These are phyloP conservation scores for Aspergillus phoenicis DNA, from an alignment of 2,329 filamentous ascomycete genomes.

Conservation along the genomic window DNA sequence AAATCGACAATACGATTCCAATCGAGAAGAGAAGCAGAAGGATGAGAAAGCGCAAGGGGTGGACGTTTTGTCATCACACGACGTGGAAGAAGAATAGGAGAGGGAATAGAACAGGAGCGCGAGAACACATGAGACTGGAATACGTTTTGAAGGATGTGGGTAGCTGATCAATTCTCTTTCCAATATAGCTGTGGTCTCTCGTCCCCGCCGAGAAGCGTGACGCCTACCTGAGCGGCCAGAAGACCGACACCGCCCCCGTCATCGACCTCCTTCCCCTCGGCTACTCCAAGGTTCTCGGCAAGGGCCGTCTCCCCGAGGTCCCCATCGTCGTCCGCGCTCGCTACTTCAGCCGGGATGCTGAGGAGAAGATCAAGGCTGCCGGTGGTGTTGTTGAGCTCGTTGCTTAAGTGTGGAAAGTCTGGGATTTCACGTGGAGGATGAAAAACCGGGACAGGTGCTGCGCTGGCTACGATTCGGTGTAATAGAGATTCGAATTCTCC, in stretches of 20 bases:
- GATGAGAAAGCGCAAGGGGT: background rate
- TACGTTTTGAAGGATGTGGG: background rate
- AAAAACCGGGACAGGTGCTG: slow-evolving; percentile 32
- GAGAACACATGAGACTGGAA: background rate
- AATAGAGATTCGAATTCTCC: slow-evolving; percentile 31
- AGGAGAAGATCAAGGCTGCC: slow-evolving; percentile 98
- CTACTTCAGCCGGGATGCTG: slow-evolving; percentile 93
- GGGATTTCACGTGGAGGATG: slow-evolving; percentile 28
- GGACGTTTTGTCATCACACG: background rate
- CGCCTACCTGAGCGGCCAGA: slow-evolving; percentile 78
- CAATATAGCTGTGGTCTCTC: slow-evolving; percentile 83
- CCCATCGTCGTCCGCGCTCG: slow-evolving; percentile 92
- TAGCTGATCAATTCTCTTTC: slow-evolving; percentile 22
- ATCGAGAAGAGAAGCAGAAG: slow-evolving; percentile 4
- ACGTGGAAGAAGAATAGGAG: no score
- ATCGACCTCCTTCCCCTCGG: slow-evolving; percentile 96
- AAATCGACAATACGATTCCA: slow-evolving; percentile 10
- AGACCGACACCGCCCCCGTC: slow-evolving; percentile 91
- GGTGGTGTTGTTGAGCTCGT: slow-evolving; percentile 95
- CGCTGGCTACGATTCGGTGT: slow-evolving; percentile 34
- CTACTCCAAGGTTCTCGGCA: slow-evolving; percentile 98
- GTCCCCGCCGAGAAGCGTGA: slow-evolving; percentile 91
- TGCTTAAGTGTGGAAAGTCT: slow-evolving; percentile 62
- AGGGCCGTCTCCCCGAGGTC: slow-evolving; percentile 91
- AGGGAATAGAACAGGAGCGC: background rate